Conservation (phyloP, 371 early-diverging fungal species). For the Polyrhizophydium stewartii region DNA sequence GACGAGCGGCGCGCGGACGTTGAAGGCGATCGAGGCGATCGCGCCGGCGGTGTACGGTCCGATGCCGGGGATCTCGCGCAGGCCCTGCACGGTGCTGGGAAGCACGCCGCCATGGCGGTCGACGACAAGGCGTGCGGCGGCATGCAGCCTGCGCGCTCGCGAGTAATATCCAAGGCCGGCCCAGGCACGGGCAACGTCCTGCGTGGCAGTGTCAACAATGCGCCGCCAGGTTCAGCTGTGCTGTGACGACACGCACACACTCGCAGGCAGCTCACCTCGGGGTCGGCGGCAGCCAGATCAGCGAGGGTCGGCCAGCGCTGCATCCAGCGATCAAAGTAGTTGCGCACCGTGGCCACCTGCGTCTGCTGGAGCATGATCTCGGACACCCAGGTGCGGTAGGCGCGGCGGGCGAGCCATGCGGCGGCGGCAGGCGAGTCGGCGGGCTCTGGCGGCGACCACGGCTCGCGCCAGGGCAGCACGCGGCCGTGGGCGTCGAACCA, state of each 20-base stretch:
- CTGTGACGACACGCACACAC: not conserved
- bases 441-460: not conserved
- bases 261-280: constrained; percentile 50
- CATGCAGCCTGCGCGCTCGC: constrained; percentile 66
- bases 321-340: constrained; percentile 75
- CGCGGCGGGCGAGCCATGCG: constrained; percentile 44
- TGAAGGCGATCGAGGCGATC: constrained; percentile 64
- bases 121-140: constrained; percentile 65
- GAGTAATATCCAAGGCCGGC: constrained; percentile 82
- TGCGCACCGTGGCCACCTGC: constrained; percentile 71
- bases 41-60: constrained; percentile 52
- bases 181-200: constrained; percentile 70
- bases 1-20: constrained; percentile 58
- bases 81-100: constrained; percentile 51
- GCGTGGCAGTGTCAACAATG: not conserved
- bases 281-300: constrained; percentile 61
- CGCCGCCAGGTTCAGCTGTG: too few species aligned
- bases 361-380: constrained; percentile 85
- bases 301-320: constrained; percentile 67
- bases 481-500: constrained; percentile 67
- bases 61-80: constrained; percentile 69
- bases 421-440: not conserved
- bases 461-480: constrained; percentile 65
- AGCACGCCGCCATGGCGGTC: constrained; percentile 50
- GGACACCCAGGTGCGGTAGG: constrained; percentile 78